A percentile compares a stretch with the other conserved stretches of the same genome.
phyloP scores from a whole-genome alignment of 1,139 yeast species.

The Nakaseomyces sp. region DNA sequence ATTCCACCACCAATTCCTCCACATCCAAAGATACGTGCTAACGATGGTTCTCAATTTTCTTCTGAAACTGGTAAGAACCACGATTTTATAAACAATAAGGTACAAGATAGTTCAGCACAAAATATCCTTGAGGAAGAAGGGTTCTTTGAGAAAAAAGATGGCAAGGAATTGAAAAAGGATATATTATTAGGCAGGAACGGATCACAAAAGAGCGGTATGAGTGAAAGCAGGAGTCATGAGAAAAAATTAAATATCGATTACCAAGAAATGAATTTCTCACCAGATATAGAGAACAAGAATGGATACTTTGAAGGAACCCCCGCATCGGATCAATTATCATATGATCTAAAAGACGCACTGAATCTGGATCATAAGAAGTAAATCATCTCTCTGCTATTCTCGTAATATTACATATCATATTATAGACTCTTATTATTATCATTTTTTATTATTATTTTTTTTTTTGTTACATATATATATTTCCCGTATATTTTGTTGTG shows the following conservation, averaged over 20 bases:
- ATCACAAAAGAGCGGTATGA: not conserved
- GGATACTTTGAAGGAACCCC: not conserved
- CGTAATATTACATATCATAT: not conserved
- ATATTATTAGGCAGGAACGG: not conserved
- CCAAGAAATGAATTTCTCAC: conserved; percentile 4
- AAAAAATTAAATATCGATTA: conserved; percentile 2
- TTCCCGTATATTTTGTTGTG: too few relatives aligned
- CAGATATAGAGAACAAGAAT: not conserved
- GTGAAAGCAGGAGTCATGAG: not conserved
- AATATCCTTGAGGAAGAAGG: conserved; percentile 4
- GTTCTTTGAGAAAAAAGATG: not conserved
- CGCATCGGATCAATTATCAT: not conserved
- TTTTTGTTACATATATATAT: not conserved
- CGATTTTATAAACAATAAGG: not conserved
- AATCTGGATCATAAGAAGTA: not conserved
- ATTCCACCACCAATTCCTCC: not conserved
- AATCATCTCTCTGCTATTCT: not conserved
- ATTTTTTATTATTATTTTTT: not conserved
- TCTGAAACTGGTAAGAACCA: not conserved
- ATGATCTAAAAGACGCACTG: not conserved
- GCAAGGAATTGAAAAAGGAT: not conserved
- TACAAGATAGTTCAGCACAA: conserved; percentile 2
- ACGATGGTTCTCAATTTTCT: not conserved
- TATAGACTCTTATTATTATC: not conserved
- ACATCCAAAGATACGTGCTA: not conserved